Evolutionary conservation across 768 basidiomycete genomes (phyloP).

Genomic region (Xanthoconium stramineum): DNA sequence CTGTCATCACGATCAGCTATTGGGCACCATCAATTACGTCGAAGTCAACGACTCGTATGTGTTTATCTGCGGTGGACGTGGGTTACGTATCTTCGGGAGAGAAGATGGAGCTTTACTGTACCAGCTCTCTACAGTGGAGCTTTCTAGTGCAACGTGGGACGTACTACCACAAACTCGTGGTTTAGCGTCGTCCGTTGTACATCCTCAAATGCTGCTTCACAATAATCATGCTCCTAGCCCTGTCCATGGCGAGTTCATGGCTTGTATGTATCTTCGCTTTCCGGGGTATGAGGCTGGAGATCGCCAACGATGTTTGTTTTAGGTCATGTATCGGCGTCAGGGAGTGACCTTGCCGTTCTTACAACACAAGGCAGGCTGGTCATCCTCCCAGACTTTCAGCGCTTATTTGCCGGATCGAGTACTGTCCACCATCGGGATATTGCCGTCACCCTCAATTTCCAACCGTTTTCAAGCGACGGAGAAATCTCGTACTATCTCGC

Average conservation of each 20-base stretch:
- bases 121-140: slow-evolving; percentile 37
- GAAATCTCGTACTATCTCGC: slow-evolving; percentile 47
- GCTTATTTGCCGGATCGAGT: slow-evolving; percentile 26
- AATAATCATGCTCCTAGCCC: slow-evolving; percentile 2
- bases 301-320: slow-evolving; percentile 9
- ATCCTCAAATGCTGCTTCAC: slow-evolving; percentile 22
- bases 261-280: slow-evolving; percentile 19
- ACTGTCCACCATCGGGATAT: slow-evolving; percentile 39
- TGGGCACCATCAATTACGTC: slow-evolving; percentile 56
- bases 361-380: slow-evolving; percentile 25
- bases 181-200: slow-evolving; percentile 10
- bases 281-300: background rate
- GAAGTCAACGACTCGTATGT: slow-evolving; percentile 58
- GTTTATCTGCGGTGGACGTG: slow-evolving; percentile 51
- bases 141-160: slow-evolving; percentile 35
- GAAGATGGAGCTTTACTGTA: slow-evolving; percentile 42
- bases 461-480: slow-evolving; percentile 1
- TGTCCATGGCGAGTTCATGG: slow-evolving; percentile 20
- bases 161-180: slow-evolving; percentile 22
- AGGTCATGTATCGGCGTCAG: slow-evolving; percentile 47
- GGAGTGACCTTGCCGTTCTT: slow-evolving; percentile 35
- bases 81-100: slow-evolving; percentile 55
- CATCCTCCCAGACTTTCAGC: slow-evolving; percentile 28
- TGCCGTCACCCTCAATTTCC: slow-evolving; percentile 25
- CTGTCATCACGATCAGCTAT: slow-evolving; percentile 4